A percentile compares a stretch with the other conserved stretches of the same genome.
Evolutionary conservation across 257 asterid genomes (phyloP).

Genomic region (Lycium ferocissimum): DNA sequence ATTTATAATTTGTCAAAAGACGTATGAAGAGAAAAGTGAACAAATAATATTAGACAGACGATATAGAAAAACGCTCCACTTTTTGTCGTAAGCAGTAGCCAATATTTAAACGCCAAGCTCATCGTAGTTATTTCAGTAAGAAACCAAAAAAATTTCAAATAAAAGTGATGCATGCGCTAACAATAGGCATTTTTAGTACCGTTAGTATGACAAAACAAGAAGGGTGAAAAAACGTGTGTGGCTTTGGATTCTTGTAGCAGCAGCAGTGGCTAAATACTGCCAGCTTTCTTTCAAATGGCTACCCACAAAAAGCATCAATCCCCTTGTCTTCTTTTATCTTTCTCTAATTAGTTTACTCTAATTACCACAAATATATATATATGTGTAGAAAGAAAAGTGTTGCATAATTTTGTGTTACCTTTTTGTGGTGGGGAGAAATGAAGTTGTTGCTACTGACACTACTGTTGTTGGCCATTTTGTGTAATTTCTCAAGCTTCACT

Average conservation of each 20-base stretch:
- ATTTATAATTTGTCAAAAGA: too few relatives aligned
- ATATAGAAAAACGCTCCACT: not conserved
- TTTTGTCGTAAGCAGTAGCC: not conserved
- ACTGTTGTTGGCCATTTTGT: constrained; percentile 53
- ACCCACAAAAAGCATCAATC: not conserved
- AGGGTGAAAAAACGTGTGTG: not conserved
- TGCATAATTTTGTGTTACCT: not conserved
- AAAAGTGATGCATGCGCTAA: not conserved
- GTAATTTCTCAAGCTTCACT: constrained; percentile 38
- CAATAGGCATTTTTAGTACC: too few relatives aligned
- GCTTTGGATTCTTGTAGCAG: constrained; percentile 15
- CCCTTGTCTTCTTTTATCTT: constrained; percentile 5
- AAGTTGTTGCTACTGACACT: constrained; percentile 22
- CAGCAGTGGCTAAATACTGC: constrained; percentile 14
- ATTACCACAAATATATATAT: too few relatives aligned
- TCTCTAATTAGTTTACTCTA: too few relatives aligned
- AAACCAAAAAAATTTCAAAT: constrained; percentile 10
- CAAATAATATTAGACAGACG: too few relatives aligned
- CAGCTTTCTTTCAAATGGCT: constrained; percentile 20
- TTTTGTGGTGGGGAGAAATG: not conserved
- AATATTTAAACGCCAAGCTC: too few relatives aligned
- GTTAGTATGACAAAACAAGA: not conserved
- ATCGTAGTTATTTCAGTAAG: too few relatives aligned
- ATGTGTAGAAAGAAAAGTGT: constrained; percentile 18
- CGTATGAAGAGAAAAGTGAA: too few relatives aligned